Evolutionary conservation across 257 asterid genomes (phyloP), one percentile per base, ranked within the genome.

Genomic region (Nicotiana knightiana): DNA sequence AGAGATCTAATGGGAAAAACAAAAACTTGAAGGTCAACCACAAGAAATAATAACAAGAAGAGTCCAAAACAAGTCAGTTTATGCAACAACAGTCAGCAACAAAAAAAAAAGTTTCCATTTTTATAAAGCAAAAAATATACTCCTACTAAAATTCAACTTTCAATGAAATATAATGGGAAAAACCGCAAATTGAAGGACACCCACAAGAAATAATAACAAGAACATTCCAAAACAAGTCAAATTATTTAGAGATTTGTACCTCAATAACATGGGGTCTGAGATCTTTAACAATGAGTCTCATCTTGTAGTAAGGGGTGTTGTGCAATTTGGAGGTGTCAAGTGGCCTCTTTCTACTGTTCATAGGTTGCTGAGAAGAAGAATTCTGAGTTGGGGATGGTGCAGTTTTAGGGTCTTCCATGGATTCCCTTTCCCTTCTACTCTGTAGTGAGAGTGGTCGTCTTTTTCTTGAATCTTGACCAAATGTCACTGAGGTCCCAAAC

Each of bases 181-280:
- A 57, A 17, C 24, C 3, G 3, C 0, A 18, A 58, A 58, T 17
- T 17, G 63, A 58, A 58, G 63, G 63, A 58, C 63, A 18, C 28
- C 12, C 63, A 58, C 26, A 58, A 18, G 63, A 1, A 58, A 58
- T 58, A 58, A 6, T 18, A 58, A 58, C 4, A 58, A 58, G 4
- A 57, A 57, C 1, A 57, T 3, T 17, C 26, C 3, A 58, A 58
- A 6, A 6, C 8, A 54, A 16, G 59, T 9, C 37, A 18, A 76
- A 28, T 39, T 81, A 5, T 43, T 24, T 9, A 68, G 70, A 85
- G 30, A 3, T 18, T 18, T 18, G 51, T 85, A 93, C 98, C 97
- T 94, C 92, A 18, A 92, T 85, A 88, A 94, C 88, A 88, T 88
- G 91, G 51, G 97, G 97, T 7, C 97, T 93, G 83, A 94, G 94